Evolutionary conservation across 108 stramenopile genomes (phyloP).

Genomic region (Fragilaria radians): DNA sequence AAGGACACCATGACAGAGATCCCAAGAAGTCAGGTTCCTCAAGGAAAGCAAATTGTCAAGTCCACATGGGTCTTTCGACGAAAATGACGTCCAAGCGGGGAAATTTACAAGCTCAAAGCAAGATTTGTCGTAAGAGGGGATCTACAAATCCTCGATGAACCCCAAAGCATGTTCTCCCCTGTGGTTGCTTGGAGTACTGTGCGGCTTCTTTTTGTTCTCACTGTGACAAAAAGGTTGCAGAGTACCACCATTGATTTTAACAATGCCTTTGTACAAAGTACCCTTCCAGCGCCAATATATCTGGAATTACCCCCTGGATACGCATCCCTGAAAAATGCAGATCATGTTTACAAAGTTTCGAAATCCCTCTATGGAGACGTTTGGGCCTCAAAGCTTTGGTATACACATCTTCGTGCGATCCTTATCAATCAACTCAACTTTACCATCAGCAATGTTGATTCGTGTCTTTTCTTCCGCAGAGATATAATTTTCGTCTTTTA

Average conservation of each 20-base stretch:
- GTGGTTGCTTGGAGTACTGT: background rate
- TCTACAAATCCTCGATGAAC: constrained; percentile 5
- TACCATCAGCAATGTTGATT: constrained; percentile 16
- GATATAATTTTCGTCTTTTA: constrained; percentile 21
- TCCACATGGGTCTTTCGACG: constrained; percentile 14
- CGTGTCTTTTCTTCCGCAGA: constrained; percentile 25
- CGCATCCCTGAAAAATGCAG: background rate
- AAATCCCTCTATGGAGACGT: constrained; percentile 11
- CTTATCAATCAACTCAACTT: constrained; percentile 7
- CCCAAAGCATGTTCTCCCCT: background rate
- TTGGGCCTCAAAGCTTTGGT: constrained; percentile 13
- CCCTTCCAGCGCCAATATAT: constrained; percentile 18
- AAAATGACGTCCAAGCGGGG: constrained; percentile 20
- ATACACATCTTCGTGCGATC: constrained; percentile 3
- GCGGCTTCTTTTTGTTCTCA: background rate
- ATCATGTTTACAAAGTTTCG: background rate
- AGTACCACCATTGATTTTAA: constrained; percentile 7
- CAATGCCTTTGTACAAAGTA: constrained; percentile 29
- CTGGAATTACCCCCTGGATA: constrained; percentile 30
- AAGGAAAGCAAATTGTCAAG: constrained; percentile 6
- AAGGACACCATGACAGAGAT: background rate
- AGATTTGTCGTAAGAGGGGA: constrained; percentile 21
- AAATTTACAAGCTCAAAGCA: constrained; percentile 22
- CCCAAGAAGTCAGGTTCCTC: background rate
- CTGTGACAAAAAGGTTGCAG: background rate